Evolutionary conservation across 352 stramenopile species (phyloP), one percentile per base, ranked within the genome.

Genomic region (Halophytophthora batemanensis): DNA sequence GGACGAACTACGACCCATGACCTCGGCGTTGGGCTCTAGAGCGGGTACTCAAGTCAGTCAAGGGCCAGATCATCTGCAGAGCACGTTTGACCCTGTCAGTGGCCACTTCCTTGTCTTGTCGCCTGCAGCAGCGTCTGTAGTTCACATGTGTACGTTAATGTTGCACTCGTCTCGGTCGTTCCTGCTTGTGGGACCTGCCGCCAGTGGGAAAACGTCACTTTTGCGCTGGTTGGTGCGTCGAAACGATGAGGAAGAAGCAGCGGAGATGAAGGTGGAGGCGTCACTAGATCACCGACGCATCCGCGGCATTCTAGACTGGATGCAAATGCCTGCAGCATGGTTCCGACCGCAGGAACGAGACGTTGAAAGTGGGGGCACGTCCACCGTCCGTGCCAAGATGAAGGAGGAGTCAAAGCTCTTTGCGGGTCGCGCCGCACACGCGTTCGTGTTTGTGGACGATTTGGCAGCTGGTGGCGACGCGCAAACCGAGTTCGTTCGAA

Each of bases 381-480:
- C 15, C 12, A 22, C n/a, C 37, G 62, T 53, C 19, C 53, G 63
- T 50, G 59, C 50, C 3, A 70, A 62, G 35, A 50, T 60, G 17
- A 51, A 42, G 13, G 69, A 82, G 48, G 76, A 87, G 31, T 41
- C 60, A 1, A 28, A 72, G 15, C 47, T 87, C 6, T 84, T 84
- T 34, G 38, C 56, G 6, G 25, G 59, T 4, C 45, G 45, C 17
- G 47, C 59, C 3, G 42, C 40, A 21, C 38, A 74, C 15, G 67
- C 63, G 3, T 77, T 79, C 31, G 50, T 86, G 3, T 88, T 88
- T 46, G 10, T 88, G 12, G 77, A 88, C 49, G 74, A 88, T 36
- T 38, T 88, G 1, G 37, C 62, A 10, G 41, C 44, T 35, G 62
- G 49, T 46, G 44, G 28, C 8, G 44, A 50, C 2, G 42, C 42